Evolutionary conservation across 306 rosid species (phyloP).

Genomic region (Gastrolobium bilobum): DNA sequence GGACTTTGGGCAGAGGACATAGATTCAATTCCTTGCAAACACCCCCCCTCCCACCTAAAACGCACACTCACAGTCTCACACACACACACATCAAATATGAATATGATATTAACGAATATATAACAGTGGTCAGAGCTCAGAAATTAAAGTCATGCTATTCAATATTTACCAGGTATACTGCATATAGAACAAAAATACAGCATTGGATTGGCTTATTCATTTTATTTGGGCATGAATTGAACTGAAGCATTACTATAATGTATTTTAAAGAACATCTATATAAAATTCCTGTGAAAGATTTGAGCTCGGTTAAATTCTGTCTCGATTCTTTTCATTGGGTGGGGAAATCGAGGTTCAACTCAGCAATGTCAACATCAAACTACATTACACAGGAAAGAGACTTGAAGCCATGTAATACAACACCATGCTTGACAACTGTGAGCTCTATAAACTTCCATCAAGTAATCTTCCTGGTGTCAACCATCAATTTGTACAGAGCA

Average conservation of each 20-base stretch:
- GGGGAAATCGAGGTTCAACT: neutral
- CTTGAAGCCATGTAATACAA: constrained; percentile 13
- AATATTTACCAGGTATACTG: neutral
- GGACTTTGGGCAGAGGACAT: neutral
- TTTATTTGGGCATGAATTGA: constrained; percentile 34
- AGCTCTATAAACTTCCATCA: constrained; percentile 47
- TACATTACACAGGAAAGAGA: constrained; percentile 17
- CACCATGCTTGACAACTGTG: constrained; percentile 27
- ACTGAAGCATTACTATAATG: constrained; percentile 21
- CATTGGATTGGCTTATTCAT: constrained; percentile 1
- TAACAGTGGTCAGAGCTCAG: neutral
- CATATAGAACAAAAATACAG: neutral
- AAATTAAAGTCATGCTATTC: constrained; percentile 19
- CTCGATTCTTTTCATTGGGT: neutral
- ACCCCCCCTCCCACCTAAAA: neutral
- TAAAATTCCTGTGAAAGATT: constrained; percentile 25
- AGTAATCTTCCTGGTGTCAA: constrained; percentile 60
- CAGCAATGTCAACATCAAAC: constrained; percentile 40
- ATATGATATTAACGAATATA: neutral
- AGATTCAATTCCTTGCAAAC: neutral
- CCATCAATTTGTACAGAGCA: constrained; percentile 80
- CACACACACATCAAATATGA: neutral
- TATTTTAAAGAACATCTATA: constrained; percentile 21
- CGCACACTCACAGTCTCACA: too few relatives aligned
- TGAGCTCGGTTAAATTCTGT: constrained; percentile 17